These are phyloP conservation scores for Sphaerosporella brunnea DNA, from an alignment of 495 filamentous ascomycete genomes.

Conservation along the genomic window DNA sequence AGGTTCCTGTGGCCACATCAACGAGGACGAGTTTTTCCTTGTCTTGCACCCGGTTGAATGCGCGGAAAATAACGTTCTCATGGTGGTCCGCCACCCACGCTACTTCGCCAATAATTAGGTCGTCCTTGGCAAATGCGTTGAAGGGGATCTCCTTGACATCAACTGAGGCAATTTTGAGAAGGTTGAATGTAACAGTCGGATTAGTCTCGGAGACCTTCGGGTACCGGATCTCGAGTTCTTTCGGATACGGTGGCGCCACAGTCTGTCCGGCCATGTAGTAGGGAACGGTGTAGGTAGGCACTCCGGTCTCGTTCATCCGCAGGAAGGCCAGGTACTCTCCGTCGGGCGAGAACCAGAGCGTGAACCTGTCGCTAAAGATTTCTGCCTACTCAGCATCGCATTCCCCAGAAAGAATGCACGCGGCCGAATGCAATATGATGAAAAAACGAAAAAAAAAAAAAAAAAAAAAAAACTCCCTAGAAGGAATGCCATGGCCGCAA, in stretches of 20 bases:
- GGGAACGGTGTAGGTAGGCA: conserved; percentile 37
- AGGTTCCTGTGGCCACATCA: conserved; percentile 25
- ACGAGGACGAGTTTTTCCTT: conserved; percentile 37
- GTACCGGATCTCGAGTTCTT: conserved; percentile 30
- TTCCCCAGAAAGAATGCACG: too few species aligned
- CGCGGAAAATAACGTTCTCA: conserved; percentile 35
- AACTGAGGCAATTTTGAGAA: conserved; percentile 30
- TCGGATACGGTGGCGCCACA: conserved; percentile 35
- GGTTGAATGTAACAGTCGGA: conserved; percentile 35
- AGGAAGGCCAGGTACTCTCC: conserved; percentile 39
- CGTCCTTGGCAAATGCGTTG: conserved; percentile 32
- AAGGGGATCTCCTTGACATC: conserved; percentile 25
- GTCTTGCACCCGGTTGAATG: conserved; percentile 42
- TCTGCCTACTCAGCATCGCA: too few species aligned
- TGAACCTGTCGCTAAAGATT: conserved; percentile 34
- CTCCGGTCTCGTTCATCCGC: conserved; percentile 41
- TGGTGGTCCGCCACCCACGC: conserved; percentile 39
- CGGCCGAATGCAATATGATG: too few species aligned
- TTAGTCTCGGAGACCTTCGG: conserved; percentile 6
- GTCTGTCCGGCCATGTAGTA: conserved; percentile 38
- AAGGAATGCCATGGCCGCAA: too few species aligned
- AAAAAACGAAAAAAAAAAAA: too few species aligned
- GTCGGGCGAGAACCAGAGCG: conserved; percentile 42
- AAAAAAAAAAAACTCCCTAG: too few species aligned
- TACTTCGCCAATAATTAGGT: conserved; percentile 39